Evolutionary conservation across 345 rosid species (phyloP), one percentile per base, ranked within the genome.

Genomic region (Camelina hispida): DNA sequence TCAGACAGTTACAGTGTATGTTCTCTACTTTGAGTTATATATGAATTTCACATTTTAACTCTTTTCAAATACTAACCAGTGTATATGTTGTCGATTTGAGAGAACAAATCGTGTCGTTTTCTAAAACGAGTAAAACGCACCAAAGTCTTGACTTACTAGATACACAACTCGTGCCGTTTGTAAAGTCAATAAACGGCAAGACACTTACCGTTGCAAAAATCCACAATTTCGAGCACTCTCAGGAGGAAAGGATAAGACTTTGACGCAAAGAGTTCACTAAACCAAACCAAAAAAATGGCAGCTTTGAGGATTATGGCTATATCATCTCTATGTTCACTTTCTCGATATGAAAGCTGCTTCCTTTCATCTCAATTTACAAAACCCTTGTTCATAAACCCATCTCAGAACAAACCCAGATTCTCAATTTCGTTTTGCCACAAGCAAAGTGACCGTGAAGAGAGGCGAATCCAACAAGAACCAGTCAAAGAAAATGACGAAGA

Each of bases 401-500:
- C 65, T 53, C 60, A 9, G 52, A 66, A 67, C 13, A 78, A 78
- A 72, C 70, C 69, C 59, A 66, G 74, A 60, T 72, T 67, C 78
- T 72, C 78, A 14, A 28, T 72, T 66, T 62, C 77, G n/a, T 67
- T 20, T 60, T 78, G 78, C 53, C 16, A 66, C 78, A 60, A 78
- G 53, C 64, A 66, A 66, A 72, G 64, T 44, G 53, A 72, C 10
- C 12, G 1, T 65, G 23, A 52, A 0, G 44, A 72, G 64, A 60
- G 3, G 15, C 60, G 14, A 55, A 25, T 55, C 14, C 60, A 14
- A 25, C 60, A 55, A 28, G 60, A 55, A 28, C 2, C 10, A 2
- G 11, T 0, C 60, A 28, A 38, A 38, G 13, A 38, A 38, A 4
- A 38, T 2, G 6, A 55, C 37, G 42, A 38, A 38, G 42, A 55